Evolutionary conservation across 164 flowering plant species (phyloP).

Genomic region (Amborella trichopoda): DNA sequence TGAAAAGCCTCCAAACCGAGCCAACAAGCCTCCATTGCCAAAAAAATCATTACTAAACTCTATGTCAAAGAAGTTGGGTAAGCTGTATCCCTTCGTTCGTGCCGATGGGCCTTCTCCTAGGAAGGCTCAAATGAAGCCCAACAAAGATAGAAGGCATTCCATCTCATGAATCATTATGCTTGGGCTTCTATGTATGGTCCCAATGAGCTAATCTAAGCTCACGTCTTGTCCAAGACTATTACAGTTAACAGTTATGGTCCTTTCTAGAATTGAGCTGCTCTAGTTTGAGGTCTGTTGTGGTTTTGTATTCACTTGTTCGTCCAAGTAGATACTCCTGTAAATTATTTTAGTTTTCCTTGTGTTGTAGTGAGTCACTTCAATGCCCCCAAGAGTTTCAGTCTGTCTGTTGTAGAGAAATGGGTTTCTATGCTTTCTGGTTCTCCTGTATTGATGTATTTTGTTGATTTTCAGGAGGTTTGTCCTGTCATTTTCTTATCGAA

Average conservation of each 20-base stretch:
- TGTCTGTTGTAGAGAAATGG: background rate
- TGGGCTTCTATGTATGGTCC: background rate
- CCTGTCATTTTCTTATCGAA: background rate
- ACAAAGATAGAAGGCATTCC: conserved; percentile 68
- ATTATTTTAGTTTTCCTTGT: conserved; percentile 3
- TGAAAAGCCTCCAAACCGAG: conserved; percentile 17
- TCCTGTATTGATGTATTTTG: background rate
- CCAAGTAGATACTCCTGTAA: conserved; percentile 6
- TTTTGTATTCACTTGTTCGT: conserved; percentile 2
- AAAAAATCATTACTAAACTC: conserved; percentile 67
- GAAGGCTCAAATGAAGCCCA: conserved; percentile 37
- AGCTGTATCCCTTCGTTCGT: conserved; percentile 43
- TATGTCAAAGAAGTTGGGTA: conserved; percentile 65
- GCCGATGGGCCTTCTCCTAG: conserved; percentile 32
- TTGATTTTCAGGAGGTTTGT: background rate
- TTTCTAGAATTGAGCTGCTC: background rate
- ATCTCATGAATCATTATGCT: conserved; percentile 49
- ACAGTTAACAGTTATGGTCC: background rate
- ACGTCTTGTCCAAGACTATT: background rate
- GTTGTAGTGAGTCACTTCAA: background rate
- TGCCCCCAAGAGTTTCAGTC: background rate
- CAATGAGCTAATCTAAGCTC: background rate
- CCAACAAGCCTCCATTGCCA: conserved; percentile 62
- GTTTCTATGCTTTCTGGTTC: background rate
- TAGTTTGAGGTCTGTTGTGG: conserved; percentile 7